A percentile compares a stretch with the other conserved stretches of the same genome.
phyloP scores from a whole-genome alignment of 1,139 yeast genomes.

The Geotrichum restrictum region DNA sequence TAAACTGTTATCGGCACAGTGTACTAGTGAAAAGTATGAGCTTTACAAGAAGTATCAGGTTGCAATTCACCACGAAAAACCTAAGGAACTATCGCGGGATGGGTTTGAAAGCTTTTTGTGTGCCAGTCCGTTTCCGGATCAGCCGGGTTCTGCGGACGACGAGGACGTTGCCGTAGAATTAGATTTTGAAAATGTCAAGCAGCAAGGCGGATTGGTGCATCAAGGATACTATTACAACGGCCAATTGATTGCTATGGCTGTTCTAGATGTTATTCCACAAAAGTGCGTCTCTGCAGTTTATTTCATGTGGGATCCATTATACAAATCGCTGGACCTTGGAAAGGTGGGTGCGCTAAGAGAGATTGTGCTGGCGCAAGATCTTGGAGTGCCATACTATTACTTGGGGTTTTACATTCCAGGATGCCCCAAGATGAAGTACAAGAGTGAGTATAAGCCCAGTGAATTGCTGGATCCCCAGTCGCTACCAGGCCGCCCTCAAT shows the following conservation, averaged over 20 bases:
- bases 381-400: constrained; percentile 52
- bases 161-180: neutral
- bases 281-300: constrained; percentile 77
- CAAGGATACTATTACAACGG: constrained; percentile 70
- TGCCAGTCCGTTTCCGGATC: constrained; percentile 6
- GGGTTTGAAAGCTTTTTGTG: constrained; percentile 12
- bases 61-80: constrained; percentile 60
- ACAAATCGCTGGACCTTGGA: constrained; percentile 66
- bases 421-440: constrained; percentile 79
- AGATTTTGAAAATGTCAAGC: constrained; percentile 29
- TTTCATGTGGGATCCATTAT: constrained; percentile 85
- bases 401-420: constrained; percentile 72
- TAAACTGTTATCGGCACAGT: constrained; percentile 51
- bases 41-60: constrained; percentile 69
- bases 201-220: constrained; percentile 54
- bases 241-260: constrained; percentile 68
- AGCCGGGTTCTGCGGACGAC: neutral
- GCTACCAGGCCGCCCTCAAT: constrained; percentile 7
- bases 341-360: constrained; percentile 74
- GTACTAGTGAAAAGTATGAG: constrained; percentile 57
- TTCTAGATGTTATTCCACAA: constrained; percentile 67
- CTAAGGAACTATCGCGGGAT: constrained; percentile 42
- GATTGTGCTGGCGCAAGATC: constrained; percentile 45
- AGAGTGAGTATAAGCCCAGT: constrained; percentile 53
- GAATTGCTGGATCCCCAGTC: constrained; percentile 38